These are phyloP conservation scores for Boletus rubescentipes DNA, from an alignment of 768 basidiomycete species.

Conservation along the genomic window DNA sequence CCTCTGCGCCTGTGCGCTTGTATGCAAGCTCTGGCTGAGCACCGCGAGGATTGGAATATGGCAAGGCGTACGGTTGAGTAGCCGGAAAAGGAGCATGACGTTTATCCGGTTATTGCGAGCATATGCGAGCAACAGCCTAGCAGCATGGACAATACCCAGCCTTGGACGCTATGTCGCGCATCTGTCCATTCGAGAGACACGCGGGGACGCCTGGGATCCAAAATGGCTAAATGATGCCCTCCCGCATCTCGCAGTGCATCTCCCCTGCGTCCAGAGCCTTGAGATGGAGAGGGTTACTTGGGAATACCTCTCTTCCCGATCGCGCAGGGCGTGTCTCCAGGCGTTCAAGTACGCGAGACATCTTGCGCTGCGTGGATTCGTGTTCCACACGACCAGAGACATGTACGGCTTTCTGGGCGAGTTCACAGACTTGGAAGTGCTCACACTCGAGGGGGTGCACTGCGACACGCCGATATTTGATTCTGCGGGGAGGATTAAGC, in stretches of 20 bases:
- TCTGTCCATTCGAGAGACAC: slow-evolving; percentile 31
- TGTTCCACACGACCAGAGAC: slow-evolving; percentile 27
- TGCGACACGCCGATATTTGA: slow-evolving; percentile 15
- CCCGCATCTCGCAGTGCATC: slow-evolving; percentile 22
- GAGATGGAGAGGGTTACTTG: slow-evolving; percentile 33
- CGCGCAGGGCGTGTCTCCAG: slow-evolving; percentile 25
- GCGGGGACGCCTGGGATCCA: slow-evolving; percentile 33
- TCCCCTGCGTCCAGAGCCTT: slow-evolving; percentile 22
- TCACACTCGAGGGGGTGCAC: slow-evolving; percentile 31
- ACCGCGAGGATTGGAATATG: slow-evolving; percentile 26
- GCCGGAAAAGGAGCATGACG: slow-evolving; percentile 19
- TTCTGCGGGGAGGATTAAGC: slow-evolving; percentile 8
- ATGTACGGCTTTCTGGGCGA: slow-evolving; percentile 30
- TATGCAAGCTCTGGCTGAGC: slow-evolving; percentile 32
- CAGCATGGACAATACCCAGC: slow-evolving; percentile 45
- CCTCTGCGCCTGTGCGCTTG: slow-evolving; percentile 28
- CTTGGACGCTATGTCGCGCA: slow-evolving; percentile 51
- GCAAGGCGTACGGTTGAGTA: slow-evolving; percentile 20
- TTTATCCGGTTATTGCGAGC: slow-evolving; percentile 18
- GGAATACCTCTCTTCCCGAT: slow-evolving; percentile 31
- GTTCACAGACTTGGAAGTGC: slow-evolving; percentile 26
- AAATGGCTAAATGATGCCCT: slow-evolving; percentile 33
- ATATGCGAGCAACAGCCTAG: slow-evolving; percentile 31
- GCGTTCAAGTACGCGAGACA: slow-evolving; percentile 21
- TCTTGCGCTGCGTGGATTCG: slow-evolving; percentile 25